A percentile compares a stretch with the other conserved stretches of the same genome.
Evolutionary conservation across 164 flowering plant species (phyloP).

Genomic region (Nymphaea thermarum): DNA sequence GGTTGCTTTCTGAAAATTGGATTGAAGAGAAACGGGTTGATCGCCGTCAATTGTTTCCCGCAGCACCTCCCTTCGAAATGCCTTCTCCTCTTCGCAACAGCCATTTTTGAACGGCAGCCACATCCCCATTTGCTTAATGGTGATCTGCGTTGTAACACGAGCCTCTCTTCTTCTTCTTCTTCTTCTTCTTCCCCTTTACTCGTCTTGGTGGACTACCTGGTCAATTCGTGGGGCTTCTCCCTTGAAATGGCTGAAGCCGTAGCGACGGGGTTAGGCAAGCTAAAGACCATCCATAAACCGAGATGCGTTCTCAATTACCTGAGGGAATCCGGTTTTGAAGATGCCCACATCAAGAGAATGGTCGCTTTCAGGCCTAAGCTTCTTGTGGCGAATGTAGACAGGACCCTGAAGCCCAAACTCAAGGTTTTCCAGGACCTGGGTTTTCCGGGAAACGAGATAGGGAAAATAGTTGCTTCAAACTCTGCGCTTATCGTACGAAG

Average conservation of each 20-base stretch:
- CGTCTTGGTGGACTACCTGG: slow-evolving; percentile 1
- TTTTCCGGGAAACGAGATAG: slow-evolving; percentile 7
- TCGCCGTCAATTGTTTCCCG: no score
- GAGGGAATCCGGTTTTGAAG: slow-evolving; percentile 1
- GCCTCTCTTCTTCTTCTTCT: not conserved
- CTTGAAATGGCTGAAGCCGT: slow-evolving; percentile 1
- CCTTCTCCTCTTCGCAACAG: not conserved
- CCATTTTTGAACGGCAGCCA: not conserved
- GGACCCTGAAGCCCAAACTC: slow-evolving; percentile 10
- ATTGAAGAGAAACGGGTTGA: no score
- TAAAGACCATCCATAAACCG: slow-evolving; percentile 1
- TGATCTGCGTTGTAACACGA: not conserved
- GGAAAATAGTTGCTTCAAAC: not conserved
- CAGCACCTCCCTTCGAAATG: not conserved
- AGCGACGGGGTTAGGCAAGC: not conserved
- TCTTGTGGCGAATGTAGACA: slow-evolving; percentile 5
- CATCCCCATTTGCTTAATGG: not conserved
- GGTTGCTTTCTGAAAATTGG: no score
- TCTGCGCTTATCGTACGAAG: slow-evolving; percentile 1
- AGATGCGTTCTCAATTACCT: slow-evolving; percentile 6
- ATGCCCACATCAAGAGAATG: slow-evolving; percentile 7
- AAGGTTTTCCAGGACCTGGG: slow-evolving; percentile 9
- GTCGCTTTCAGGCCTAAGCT: slow-evolving; percentile 2
- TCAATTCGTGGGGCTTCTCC: slow-evolving; percentile 1
- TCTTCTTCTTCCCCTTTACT: not conserved